These are phyloP conservation scores for Termitomyces sp. DNA, from an alignment of 768 basidiomycete genomes.

Conservation along the genomic window DNA sequence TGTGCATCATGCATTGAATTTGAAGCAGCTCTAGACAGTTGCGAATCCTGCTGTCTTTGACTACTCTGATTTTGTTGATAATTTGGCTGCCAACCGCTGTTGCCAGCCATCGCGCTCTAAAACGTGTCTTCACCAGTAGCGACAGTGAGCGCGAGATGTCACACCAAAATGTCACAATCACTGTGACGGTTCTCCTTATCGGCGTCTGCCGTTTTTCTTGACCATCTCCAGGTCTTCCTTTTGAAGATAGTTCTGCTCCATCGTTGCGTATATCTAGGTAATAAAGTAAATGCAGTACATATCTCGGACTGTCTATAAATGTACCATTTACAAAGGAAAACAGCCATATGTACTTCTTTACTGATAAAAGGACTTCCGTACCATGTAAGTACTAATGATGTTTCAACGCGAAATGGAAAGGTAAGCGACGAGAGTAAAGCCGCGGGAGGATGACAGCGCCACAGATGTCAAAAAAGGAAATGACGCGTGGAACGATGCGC, in stretches of 20 bases:
- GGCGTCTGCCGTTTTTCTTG: not conserved
- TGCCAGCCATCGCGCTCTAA: not conserved
- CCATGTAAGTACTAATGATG: too few relatives aligned
- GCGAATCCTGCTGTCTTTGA: not conserved
- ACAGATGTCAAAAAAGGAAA: not conserved
- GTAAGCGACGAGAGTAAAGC: not conserved
- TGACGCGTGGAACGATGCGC: not conserved
- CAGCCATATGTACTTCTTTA: too few relatives aligned
- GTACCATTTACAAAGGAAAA: too few relatives aligned
- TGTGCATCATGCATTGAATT: not conserved
- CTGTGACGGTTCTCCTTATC: not conserved
- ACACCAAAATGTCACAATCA: not conserved
- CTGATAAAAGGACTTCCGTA: too few relatives aligned
- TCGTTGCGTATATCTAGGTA: too few relatives aligned
- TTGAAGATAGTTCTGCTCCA: too few relatives aligned
- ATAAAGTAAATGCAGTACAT: too few relatives aligned
- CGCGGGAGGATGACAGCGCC: constrained; percentile 10
- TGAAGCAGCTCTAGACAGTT: not conserved
- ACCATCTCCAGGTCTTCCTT: not conserved
- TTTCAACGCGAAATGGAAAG: too few relatives aligned
- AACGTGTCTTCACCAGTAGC: constrained; percentile 36
- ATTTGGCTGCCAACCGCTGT: not conserved
- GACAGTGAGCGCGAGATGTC: not conserved
- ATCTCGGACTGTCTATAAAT: too few relatives aligned
- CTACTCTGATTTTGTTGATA: not conserved